These are phyloP conservation scores for Penicillium arizonense DNA, from an alignment of 495 filamentous ascomycete genomes.

Conservation along the genomic window DNA sequence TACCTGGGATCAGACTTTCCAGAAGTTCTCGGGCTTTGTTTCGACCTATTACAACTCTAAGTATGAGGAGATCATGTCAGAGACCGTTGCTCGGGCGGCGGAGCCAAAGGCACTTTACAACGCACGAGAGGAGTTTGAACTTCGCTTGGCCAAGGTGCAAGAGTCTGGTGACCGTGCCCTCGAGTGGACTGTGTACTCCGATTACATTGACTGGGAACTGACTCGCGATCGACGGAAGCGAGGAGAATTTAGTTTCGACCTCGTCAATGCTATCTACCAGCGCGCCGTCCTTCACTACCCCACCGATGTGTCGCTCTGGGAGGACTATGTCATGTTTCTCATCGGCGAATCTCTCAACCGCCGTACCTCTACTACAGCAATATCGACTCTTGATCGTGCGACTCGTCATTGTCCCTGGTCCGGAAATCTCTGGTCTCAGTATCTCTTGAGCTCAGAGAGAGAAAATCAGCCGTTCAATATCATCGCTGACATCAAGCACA, in stretches of 20 bases:
- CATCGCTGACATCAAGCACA: constrained; percentile 87
- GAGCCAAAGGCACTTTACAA: constrained; percentile 67
- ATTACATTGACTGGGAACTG: constrained; percentile 86
- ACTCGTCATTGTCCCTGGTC: constrained; percentile 91
- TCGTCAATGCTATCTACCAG: constrained; percentile 74
- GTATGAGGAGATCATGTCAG: constrained; percentile 80
- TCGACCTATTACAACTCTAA: constrained; percentile 70
- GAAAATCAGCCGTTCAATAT: constrained; percentile 70
- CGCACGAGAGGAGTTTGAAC: constrained; percentile 69
- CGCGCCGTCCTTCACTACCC: constrained; percentile 68
- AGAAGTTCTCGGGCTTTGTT: constrained; percentile 77
- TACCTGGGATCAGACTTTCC: constrained; percentile 81
- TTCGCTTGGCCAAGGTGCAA: constrained; percentile 58
- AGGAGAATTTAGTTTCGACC: constrained; percentile 54
- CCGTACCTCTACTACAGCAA: constrained; percentile 34
- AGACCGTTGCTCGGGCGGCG: constrained; percentile 61
- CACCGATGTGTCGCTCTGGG: constrained; percentile 71
- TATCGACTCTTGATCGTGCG: constrained; percentile 66
- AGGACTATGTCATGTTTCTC: constrained; percentile 76
- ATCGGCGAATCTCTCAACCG: constrained; percentile 44
- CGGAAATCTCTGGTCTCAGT: constrained; percentile 84
- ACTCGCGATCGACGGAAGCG: constrained; percentile 50
- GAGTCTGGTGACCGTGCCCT: constrained; percentile 56
- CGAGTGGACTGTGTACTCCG: constrained; percentile 57
- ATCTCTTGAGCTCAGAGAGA: constrained; percentile 77